Conservation (phyloP, 1,139 yeast genomes). For the Wickerhamomyces sp. region DNA sequence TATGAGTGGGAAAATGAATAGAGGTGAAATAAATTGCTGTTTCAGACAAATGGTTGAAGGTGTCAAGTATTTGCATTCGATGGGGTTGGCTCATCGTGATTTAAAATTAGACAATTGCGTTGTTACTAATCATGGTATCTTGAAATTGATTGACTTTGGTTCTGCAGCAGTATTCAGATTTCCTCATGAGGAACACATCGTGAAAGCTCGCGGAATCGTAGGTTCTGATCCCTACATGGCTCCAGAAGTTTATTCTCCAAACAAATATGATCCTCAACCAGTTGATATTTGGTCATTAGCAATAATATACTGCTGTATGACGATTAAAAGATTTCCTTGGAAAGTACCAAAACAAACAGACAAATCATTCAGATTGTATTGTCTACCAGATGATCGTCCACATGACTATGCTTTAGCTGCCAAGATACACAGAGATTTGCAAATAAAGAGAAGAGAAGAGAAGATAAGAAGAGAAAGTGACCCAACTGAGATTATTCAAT, state of each 20-base stretch:
- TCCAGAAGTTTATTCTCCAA: constrained; percentile 78
- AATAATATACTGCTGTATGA: constrained; percentile 94
- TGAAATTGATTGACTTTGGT: constrained; percentile 93
- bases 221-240: constrained; percentile 98
- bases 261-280: constrained; percentile 84
- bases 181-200: constrained; percentile 77
- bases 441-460: constrained; percentile 32
- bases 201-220: constrained; percentile 87
- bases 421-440: constrained; percentile 39
- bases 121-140: constrained; percentile 76
- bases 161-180: constrained; percentile 92
- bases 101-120: constrained; percentile 94
- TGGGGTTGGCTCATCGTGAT: constrained; percentile 95
- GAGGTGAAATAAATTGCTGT: constrained; percentile 83
- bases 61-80: constrained; percentile 73
- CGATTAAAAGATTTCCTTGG: constrained; percentile 94
- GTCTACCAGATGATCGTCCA: constrained; percentile 37
- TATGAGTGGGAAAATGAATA: constrained; percentile 91
- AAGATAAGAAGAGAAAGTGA: constrained; percentile 18
- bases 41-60: constrained; percentile 85
- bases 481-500: constrained; percentile 15
- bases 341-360: constrained; percentile 88
- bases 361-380: constrained; percentile 67
- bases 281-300: constrained; percentile 97
- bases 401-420: constrained; percentile 45